Evolutionary conservation across 768 basidiomycete species (phyloP), one percentile per base, ranked within the genome.

Genomic region (Hygrocybe punicea): DNA sequence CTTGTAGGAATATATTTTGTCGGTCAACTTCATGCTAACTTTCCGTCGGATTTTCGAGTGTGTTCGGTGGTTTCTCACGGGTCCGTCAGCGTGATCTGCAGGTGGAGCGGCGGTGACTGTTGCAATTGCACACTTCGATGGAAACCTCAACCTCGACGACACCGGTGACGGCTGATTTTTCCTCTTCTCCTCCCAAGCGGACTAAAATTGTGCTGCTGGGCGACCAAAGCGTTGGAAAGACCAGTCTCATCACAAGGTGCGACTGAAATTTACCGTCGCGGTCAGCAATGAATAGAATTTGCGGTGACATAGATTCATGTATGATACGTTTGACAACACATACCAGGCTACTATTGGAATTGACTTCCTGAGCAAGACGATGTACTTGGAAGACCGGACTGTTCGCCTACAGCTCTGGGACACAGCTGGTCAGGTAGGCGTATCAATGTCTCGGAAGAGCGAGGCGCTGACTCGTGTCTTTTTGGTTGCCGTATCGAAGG

Each of bases 251-350:
- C 71, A 98, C 97, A 55, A 84, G 97, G 84, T 94, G 69, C 67
- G 78, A 70, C 59, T 36, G 60, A 55, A 29, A 40, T 34, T 53
- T 60, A 58, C 50, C 54, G 16, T 48, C 49, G 48, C 36, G 59
- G 44, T 13, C 45, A 5, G 6, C 21, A 13, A 47, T n/a, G 17
- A 13, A 19, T 23, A 29, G 29, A 29, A 29, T 4, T 4, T 5
- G 2, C 2, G n/a, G 6, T 47, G 45, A 42, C 39, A 42, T 55
- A 95, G 92, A 75, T 91, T 91, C 71, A 95, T 98, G 97, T 99
- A 99, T 71, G 97, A 99, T 75, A 98, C 97, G 1, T 99, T 99
- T 73, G 97, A 99, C 80, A 98, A 98, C 73, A 98, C 96, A 44
- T 99, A 99, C 72, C 92, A 93, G 70, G 93, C 93, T 17, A 96